Evolutionary conservation across 2,329 filamentous ascomycete species (phyloP), one percentile per base, ranked within the genome.

Genomic region (Colletotrichum sp.): DNA sequence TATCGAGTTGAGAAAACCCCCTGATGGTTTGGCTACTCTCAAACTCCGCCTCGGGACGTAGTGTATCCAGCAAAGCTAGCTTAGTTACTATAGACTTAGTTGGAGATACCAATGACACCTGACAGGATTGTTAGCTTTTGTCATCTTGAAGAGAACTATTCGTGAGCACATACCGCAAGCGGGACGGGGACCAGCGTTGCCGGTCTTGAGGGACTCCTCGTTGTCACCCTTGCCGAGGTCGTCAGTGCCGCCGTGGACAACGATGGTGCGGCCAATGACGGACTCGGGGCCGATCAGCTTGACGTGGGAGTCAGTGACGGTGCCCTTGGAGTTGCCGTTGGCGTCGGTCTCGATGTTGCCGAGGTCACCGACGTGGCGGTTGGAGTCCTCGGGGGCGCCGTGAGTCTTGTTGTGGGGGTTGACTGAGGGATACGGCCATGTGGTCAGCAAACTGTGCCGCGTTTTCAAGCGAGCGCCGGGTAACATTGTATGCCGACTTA

Each of bases 161-260:
- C 32, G 8, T 8, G 12, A 76, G 8, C 16, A 87, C 92, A 85
- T 91, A 95, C 97, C 97, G 89, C 97, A 99, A 85, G 97, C 97
- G 85, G 97, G 97, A 84, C 97, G 95, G 81, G 89, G 86, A 82
- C 97, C 97, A 84, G 97, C 97, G 86, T 99, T 99, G 81, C 97
- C 97, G 79, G 97, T 99, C 94, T 98, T 98, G 91, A 98, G 95
- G 83, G 95, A 98, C 90, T 99, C 96, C 88, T 96, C 95, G 89
- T 95, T 93, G 81, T 89, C 95, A 83, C 96, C 96, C 91, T 94
- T 95, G 87, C 97, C 97, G 79, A 99, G 95, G 85, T 99, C 97
- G 85, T 99, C 97, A 80, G 96, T 99, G 85, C 97, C 97, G 81
- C 90, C 93, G 90, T 99, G 97, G 83, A 98, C 92, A 82, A 99